A percentile compares a stretch with the other conserved stretches of the same genome.
phyloP scores from a whole-genome alignment of 768 basidiomycete species.

The Scleroderma citrinum region DNA sequence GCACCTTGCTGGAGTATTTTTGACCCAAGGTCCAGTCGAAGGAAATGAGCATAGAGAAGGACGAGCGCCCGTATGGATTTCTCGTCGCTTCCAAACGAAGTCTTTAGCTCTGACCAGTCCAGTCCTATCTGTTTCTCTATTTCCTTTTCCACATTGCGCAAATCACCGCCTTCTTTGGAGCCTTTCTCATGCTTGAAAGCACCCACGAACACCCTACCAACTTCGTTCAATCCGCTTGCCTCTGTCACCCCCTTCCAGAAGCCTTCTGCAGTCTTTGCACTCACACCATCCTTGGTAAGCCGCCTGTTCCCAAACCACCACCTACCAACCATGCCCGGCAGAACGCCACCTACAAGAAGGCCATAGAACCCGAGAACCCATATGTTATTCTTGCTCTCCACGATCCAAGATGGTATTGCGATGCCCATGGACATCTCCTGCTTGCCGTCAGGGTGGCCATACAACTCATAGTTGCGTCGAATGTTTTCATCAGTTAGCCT shows the following conservation, averaged over 20 bases:
- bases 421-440: slow-evolving; percentile 93
- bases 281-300: slow-evolving; percentile 88
- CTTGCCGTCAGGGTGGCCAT: slow-evolving; percentile 95
- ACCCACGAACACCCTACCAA: slow-evolving; percentile 64
- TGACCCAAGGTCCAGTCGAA: slow-evolving; percentile 55
- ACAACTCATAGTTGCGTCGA: slow-evolving; percentile 82
- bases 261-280: slow-evolving; percentile 70
- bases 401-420: slow-evolving; percentile 89
- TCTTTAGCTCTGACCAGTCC: slow-evolving; percentile 51
- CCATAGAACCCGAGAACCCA: slow-evolving; percentile 90
- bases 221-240: slow-evolving; percentile 63
- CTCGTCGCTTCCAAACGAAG: slow-evolving; percentile 33
- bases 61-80: slow-evolving; percentile 49
- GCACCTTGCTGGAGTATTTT: slow-evolving; percentile 57
- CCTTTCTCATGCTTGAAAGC: slow-evolving; percentile 57
- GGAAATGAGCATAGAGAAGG: slow-evolving; percentile 79
- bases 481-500: slow-evolving; percentile 91
- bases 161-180: slow-evolving; percentile 27
- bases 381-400: slow-evolving; percentile 85
- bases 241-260: slow-evolving; percentile 90
- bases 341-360: slow-evolving; percentile 75
- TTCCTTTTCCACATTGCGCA: slow-evolving; percentile 46
- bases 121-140: slow-evolving; percentile 43
- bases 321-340: slow-evolving; percentile 83
- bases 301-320: slow-evolving; percentile 97